Base-by-base conservation (phyloP, 2,329 filamentous ascomycete genomes). In the Pseudocercospora fijiensis region DNA sequence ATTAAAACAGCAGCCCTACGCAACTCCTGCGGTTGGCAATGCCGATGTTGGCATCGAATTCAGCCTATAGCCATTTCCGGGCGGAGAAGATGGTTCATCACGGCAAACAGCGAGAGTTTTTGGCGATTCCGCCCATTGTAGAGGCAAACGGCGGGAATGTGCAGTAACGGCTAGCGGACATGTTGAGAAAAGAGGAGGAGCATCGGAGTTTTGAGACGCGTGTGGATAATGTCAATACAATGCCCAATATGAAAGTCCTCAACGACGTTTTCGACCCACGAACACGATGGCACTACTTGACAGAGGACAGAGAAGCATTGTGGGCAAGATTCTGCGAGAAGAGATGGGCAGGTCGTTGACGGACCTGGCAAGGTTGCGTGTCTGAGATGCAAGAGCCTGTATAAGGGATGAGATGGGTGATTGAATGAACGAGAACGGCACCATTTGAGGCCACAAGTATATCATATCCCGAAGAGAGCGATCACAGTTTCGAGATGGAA, bases 71-170 rank as follows among this genome's bases (percentile, higher is more conserved):
- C 26, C 24, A 53, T 28, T 3, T 53, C 24, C 20, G 28, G 22
- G 49, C 49, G 26, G 49, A 53, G 49, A 53, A 53, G 49, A 53
- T 53, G 33, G 33, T 11, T 37, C 41, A 41, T 26, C 57, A 49
- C 57, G 30, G 41, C 52, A 28, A 18, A 20, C 57, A 51, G 22
- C 57, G 24, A 41, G 24, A 58, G n/a, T 9, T 27, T 45, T 45
- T 24, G 11, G 16, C 24, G 11, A n/a, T n/a, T 24, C 57, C 5
- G 33, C 5, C 33, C 13, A 37, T 37, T 37, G 33, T 16, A n/a
- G n/a, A 37, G 33, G 33, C 33, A 37, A 37, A 16, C 33, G 33
- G 33, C 33, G 33, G 33, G 33, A 37, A 16, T 37, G 33, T 37
- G 33, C 33, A 37, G 33, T 37, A n/a, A 37, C n/a, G 33, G 33